Evolutionary conservation across 2,329 filamentous ascomycete species (phyloP).

Genomic region (Lasiodiplodia sp.): DNA sequence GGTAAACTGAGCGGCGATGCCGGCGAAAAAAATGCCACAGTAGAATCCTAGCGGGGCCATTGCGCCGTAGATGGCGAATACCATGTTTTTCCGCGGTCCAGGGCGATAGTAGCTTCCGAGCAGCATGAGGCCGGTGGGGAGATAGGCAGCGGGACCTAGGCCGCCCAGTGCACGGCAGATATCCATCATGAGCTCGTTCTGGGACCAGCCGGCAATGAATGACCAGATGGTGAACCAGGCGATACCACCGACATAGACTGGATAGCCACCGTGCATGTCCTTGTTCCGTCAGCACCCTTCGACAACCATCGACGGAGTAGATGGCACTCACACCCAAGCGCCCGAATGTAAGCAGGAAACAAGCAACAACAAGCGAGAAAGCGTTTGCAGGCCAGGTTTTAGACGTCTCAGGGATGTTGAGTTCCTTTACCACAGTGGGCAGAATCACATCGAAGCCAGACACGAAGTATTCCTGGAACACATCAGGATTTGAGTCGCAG

Average conservation of each 20-base stretch:
- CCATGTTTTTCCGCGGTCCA: constrained; percentile 46
- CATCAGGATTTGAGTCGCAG: not conserved
- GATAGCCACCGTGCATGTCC: constrained; percentile 69
- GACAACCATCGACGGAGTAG: not conserved
- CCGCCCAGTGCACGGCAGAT: constrained; percentile 46
- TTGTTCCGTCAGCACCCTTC: not conserved
- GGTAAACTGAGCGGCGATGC: constrained; percentile 62
- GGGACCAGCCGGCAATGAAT: constrained; percentile 42
- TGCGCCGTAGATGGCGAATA: constrained; percentile 56
- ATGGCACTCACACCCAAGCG: constrained; percentile 29
- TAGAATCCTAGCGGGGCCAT: constrained; percentile 65
- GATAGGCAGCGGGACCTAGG: constrained; percentile 45
- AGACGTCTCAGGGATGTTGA: constrained; percentile 71
- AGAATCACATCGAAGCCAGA: constrained; percentile 76
- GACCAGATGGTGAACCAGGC: constrained; percentile 50
- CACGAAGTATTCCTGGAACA: constrained; percentile 70
- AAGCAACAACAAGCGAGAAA: constrained; percentile 58
- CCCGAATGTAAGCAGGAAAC: constrained; percentile 58
- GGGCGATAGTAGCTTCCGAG: constrained; percentile 45
- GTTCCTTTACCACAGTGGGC: constrained; percentile 66
- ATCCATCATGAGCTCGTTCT: constrained; percentile 45
- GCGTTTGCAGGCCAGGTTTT: constrained; percentile 62
- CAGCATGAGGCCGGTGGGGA: constrained; percentile 43
- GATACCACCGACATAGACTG: constrained; percentile 66
- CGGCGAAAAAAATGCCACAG: constrained; percentile 70